These are phyloP conservation scores for Lactarius vividus DNA, from an alignment of 768 basidiomycete genomes.

Conservation along the genomic window DNA sequence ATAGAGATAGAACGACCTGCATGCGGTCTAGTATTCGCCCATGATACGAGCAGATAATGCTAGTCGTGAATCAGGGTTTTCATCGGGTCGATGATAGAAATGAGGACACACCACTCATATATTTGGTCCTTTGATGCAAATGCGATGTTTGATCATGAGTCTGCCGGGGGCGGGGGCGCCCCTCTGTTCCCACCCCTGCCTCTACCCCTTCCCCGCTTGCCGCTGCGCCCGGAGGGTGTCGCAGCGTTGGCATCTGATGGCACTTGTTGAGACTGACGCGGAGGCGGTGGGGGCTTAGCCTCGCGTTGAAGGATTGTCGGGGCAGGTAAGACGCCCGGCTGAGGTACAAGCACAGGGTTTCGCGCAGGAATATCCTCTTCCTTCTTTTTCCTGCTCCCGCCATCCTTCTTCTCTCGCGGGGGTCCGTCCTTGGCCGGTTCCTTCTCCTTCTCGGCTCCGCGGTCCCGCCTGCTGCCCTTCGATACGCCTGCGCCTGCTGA, in stretches of 20 bases:
- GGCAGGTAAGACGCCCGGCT: constrained; percentile 24
- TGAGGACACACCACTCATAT: background rate
- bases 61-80: background rate
- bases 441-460: constrained; percentile 31
- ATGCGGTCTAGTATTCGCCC: background rate
- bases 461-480: constrained; percentile 32
- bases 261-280: constrained; percentile 7
- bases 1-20: background rate
- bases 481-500: constrained; percentile 61
- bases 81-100: background rate
- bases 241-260: background rate
- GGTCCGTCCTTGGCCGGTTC: constrained; percentile 27
- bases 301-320: constrained; percentile 33
- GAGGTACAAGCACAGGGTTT: background rate
- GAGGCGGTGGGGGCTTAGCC: background rate
- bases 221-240: background rate
- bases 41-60: background rate
- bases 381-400: constrained; percentile 13
- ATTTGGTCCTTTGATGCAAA: background rate
- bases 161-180: background rate
- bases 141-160: constrained; percentile 6
- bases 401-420: constrained; percentile 23
- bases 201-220: constrained; percentile 20
- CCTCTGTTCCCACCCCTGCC: constrained; percentile 19
- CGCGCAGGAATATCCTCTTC: constrained; percentile 6